Conservation (phyloP, 1,284 basidiomycete species). For the Bondarzewia mesenterica region DNA sequence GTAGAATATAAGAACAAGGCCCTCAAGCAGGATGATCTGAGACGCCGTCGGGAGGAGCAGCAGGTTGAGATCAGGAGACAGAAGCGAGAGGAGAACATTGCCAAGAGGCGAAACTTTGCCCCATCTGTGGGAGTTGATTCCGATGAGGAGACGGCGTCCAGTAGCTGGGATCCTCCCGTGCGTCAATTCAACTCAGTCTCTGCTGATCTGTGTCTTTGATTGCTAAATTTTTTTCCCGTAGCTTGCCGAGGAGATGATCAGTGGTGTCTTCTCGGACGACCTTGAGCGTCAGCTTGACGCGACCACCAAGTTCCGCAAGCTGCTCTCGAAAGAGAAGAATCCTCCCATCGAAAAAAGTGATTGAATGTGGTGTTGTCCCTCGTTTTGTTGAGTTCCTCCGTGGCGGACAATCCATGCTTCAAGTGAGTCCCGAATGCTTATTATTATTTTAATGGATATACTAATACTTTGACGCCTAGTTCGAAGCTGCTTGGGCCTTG, state of each 20-base stretch:
- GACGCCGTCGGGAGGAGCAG: conserved; percentile 92
- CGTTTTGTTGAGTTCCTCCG: conserved; percentile 95
- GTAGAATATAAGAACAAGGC: conserved; percentile 74
- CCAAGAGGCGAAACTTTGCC: conserved; percentile 90
- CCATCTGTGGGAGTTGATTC: conserved; percentile 69
- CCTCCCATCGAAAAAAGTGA: conserved; percentile 99
- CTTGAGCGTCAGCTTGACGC: conserved; percentile 90
- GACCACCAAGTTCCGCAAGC: conserved; percentile 95
- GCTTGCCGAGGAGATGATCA: conserved; percentile 89
- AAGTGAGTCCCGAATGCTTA: conserved; percentile 44
- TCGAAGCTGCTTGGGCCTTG: conserved; percentile 98
- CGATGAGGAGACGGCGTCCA: conserved; percentile 74
- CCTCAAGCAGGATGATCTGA: conserved; percentile 80
- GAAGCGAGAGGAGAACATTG: conserved; percentile 95
- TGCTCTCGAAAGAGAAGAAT: conserved; percentile 99
- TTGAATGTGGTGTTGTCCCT: conserved; percentile 95
- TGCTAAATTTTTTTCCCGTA: conserved; percentile 23
- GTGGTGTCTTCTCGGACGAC: conserved; percentile 89
- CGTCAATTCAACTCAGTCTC: conserved; percentile 20
- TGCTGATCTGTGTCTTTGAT: conserved; percentile 4
- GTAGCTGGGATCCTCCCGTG: conserved; percentile 73
- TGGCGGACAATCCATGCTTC: conserved; percentile 88
- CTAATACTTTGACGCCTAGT: conserved; percentile 42
- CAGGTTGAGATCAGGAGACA: conserved; percentile 96
- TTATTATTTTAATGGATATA: background rate